Conservation (phyloP, 129 eudicot species). For the Chrysanthemum lavandulifolium region DNA sequence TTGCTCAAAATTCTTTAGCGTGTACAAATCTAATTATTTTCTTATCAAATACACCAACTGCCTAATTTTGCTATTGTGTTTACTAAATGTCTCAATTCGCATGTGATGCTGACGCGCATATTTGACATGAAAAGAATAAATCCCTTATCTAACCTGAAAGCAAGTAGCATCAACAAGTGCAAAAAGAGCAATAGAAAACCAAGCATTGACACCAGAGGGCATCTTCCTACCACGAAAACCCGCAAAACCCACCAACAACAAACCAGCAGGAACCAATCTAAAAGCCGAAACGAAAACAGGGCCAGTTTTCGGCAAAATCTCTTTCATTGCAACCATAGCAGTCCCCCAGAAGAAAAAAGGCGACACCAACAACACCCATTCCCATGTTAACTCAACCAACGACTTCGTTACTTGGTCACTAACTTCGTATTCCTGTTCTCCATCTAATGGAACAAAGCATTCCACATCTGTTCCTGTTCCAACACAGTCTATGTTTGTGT, state of each 20-base stretch:
- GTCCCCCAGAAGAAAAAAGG: constrained; percentile 99
- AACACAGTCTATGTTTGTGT: constrained; percentile 57
- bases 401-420: constrained; percentile 10
- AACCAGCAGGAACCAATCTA: constrained; percentile 83
- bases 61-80: no score
- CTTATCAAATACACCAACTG: no score
- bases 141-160: constrained; percentile 60
- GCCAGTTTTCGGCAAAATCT: constrained; percentile 82
- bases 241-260: constrained; percentile 71
- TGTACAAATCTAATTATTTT: no score
- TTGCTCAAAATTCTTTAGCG: no score
- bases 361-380: constrained; percentile 76
- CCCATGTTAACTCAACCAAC: constrained; percentile 40
- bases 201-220: constrained; percentile 79
- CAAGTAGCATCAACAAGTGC: constrained; percentile 90
- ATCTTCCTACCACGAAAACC: constrained; percentile 56
- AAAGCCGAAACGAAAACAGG: constrained; percentile 81
- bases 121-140: no score
- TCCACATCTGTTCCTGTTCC: constrained; percentile 75
- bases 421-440: constrained; percentile 21
- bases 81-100: no score
- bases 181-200: constrained; percentile 74
- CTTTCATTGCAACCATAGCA: constrained; percentile 99
- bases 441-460: constrained; percentile 43
- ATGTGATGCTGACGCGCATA: no score